A percentile compares a stretch with the other conserved stretches of the same genome.
Evolutionary conservation across 2,329 filamentous ascomycete species (phyloP).

Genomic region (Thelonectria olida): DNA sequence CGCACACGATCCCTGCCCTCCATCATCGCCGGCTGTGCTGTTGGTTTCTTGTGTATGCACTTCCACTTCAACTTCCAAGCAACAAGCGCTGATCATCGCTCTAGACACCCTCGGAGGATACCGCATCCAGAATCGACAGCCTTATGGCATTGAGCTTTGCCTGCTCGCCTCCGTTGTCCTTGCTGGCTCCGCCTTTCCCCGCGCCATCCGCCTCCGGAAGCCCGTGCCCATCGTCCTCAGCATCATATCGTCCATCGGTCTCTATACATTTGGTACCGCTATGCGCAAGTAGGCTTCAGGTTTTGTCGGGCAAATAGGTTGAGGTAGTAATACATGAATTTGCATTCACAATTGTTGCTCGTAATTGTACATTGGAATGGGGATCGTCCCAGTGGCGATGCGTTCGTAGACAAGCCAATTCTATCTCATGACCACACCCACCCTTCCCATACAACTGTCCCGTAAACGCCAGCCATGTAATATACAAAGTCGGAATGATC

Average conservation of each 20-base stretch:
- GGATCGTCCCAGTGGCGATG: conserved; percentile 21
- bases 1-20: conserved; percentile 88
- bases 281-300: conserved; percentile 53
- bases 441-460: conserved; percentile 8
- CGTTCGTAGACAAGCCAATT: conserved; percentile 20
- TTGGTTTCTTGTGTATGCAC: conserved; percentile 72
- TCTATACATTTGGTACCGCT: conserved; percentile 82
- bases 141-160: conserved; percentile 89
- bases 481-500: conserved; percentile 17
- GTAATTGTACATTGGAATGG: conserved; percentile 20
- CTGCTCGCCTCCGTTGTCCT: conserved; percentile 88
- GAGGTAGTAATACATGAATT: conserved; percentile 4
- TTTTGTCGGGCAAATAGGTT: not conserved
- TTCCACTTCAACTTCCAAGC: not conserved
- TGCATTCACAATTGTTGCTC: conserved; percentile 5
- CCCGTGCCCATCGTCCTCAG: conserved; percentile 84
- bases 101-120: conserved; percentile 81
- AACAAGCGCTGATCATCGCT: conserved; percentile 8
- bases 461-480: conserved; percentile 28
- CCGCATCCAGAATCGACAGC: conserved; percentile 76
- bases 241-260: conserved; percentile 79
- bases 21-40: conserved; percentile 82
- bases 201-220: conserved; percentile 85
- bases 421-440: conserved; percentile 15
- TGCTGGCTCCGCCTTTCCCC: conserved; percentile 83